phyloP scores from a whole-genome alignment of 2,329 filamentous ascomycete genomes.

The Trichoderma gracile region DNA sequence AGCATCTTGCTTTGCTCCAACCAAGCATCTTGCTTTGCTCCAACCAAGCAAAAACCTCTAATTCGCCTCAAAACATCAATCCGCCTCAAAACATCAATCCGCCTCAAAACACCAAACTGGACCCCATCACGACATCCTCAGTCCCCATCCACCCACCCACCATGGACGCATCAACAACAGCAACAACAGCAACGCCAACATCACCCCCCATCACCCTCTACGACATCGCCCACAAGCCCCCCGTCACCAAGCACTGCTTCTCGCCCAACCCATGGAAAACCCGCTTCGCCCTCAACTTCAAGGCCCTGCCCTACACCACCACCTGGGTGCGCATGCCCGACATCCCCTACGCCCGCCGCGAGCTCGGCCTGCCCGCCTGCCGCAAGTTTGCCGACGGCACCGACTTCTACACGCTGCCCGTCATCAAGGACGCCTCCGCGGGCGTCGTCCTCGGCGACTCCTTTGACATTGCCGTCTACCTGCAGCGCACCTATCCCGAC shows the following conservation, averaged over 20 bases:
- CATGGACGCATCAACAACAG: too few relatives aligned
- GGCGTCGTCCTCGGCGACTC: slow-evolving; percentile 56
- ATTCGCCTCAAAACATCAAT: too few relatives aligned
- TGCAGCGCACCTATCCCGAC: slow-evolving; percentile 54
- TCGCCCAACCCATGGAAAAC: slow-evolving; percentile 40
- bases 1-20: too few relatives aligned
- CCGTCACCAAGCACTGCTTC: slow-evolving; percentile 32
- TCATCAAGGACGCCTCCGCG: slow-evolving; percentile 51
- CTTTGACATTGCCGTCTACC: slow-evolving; percentile 64
- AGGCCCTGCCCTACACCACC: slow-evolving; percentile 39
- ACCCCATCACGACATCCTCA: too few relatives aligned
- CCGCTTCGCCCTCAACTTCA: slow-evolving; percentile 47
- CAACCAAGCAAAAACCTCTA: too few relatives aligned
- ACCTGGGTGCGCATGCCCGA: slow-evolving; percentile 56
- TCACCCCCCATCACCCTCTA: slow-evolving; percentile 40
- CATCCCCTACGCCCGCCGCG: slow-evolving; percentile 49
- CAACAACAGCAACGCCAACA: too few relatives aligned
- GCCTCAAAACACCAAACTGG: too few relatives aligned
- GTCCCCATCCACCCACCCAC: too few relatives aligned
- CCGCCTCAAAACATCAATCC: too few relatives aligned
- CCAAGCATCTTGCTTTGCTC: too few relatives aligned
- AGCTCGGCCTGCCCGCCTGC: slow-evolving; percentile 48
- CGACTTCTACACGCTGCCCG: slow-evolving; percentile 62
- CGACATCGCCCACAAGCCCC: slow-evolving; percentile 44
- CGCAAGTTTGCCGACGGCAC: slow-evolving; percentile 58